Base-by-base conservation (phyloP, 2,329 filamentous ascomycete species). In the Beauveria sp. region DNA sequence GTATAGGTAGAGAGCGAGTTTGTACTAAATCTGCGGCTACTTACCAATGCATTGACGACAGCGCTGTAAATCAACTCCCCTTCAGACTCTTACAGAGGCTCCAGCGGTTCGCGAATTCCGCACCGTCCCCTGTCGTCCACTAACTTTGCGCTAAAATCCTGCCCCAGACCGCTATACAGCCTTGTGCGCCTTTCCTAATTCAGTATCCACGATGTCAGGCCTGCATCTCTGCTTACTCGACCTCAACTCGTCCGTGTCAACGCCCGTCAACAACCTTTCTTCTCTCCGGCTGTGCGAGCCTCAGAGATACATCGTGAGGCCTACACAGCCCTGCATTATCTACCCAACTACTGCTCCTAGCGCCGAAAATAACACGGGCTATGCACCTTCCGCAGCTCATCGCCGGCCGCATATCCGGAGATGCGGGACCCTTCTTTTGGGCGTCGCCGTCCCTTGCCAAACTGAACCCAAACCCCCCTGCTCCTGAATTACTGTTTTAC, bases 371-470 rank as follows among this genome's bases (percentile, higher is more conserved):
- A 52, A 40, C 28, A 6, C 54, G 43, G 42, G 26, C 42, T 42
- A 22, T 20, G 38, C 34, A 24, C 34, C 18, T 20, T 24, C 0
- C 9, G 8, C n/a, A 14, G 42, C 55, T 9, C 58, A 60, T 60
- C 58, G 28, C 49, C 49, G 58, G 58, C 26, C 58, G 42, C 42
- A 54, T 49, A 60, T 47, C 58, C 58, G 58, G 49, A 20, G 40
- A 53, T 38, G 58, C 58, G 38, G 50, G 49, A n/a, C 57, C 58
- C 12, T 52, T 20, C 20, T 24, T 20, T 34, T 26, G 24, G 12
- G 52, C 52, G 52, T 43, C 52, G 20, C 20, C n/a, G 40, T 45
- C 53, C 42, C 53, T 22, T 45, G 53, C 40, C 22, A 42, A 14
- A n/a, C 40, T 10, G n/a, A 34, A 30, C 38, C 47, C 49, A 50